Evolutionary conservation across 495 filamentous ascomycete species (phyloP), one percentile per base, ranked within the genome.

Genomic region (Letharia columbiana): DNA sequence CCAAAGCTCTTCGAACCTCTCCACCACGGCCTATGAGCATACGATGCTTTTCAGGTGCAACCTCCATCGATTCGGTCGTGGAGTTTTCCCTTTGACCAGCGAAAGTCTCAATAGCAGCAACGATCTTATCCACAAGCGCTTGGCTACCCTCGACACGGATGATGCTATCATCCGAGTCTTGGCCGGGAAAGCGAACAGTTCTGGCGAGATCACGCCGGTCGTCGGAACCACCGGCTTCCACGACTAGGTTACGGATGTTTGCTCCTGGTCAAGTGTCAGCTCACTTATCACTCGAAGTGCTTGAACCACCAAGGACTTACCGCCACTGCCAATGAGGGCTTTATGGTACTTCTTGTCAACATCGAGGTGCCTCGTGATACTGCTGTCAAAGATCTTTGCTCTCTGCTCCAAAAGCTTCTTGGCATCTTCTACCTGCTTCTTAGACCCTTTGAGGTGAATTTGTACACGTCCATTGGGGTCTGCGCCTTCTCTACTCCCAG

Each of bases 261-360:
- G 89, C 80, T 69, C 93, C 92, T 96, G 41, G 2, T 9, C 18
- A 49, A 9, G 4, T 17, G 17, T 65, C 45, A 58, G 63, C 42
- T 1, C 45, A 35, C 28, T 1, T 20, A 3, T 5, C 35, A 20
- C 0, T 28, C 2, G 28, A 33, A 42, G 31, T 42, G 23, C n/a
- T 35, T 2, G 6, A 18, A 7, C 37, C 28, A 41, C 8, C 64
- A 50, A 15, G 65, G 76, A 78, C 88, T 77, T 83, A 96, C 92
- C 94, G 72, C 88, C 87, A 69, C 84, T 78, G 61, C 94, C 94
- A 76, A 99, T 99, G 50, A 99, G 78, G 39, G 87, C 85, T 73
- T 88, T 88, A 79, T 99, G 95, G 73, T 92, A 86, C 77, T 92
- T 93, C 79, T 90, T 89, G 66, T 96, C 91, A 7, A 99, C 87